Conservation (phyloP, 306 rosid genomes). For the Oemleria cerasiformis region DNA sequence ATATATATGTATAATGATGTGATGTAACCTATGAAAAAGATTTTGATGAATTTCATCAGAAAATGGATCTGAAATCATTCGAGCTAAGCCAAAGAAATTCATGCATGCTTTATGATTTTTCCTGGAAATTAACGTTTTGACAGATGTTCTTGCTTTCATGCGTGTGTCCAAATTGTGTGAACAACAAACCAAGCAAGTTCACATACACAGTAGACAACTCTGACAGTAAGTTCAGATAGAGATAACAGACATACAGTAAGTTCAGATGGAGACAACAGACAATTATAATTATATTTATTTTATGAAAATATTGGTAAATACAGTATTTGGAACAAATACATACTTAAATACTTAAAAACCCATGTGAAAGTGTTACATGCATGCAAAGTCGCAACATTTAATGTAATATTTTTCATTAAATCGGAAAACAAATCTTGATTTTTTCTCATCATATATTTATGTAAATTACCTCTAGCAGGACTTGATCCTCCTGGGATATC, state of each 20-base stretch:
- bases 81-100: conserved; percentile 26
- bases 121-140: not conserved
- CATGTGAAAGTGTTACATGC: not conserved
- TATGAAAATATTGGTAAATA: too few species aligned
- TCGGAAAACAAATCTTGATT: not conserved
- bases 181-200: too few species aligned
- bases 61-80: conserved; percentile 15
- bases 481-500: conserved; percentile 83
- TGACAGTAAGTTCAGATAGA: too few species aligned
- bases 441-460: not conserved
- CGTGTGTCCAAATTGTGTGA: not conserved
- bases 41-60: conserved; percentile 4
- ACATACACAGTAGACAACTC: too few species aligned
- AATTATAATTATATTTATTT: too few species aligned
- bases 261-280: too few species aligned
- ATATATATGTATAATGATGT: too few species aligned
- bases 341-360: not conserved
- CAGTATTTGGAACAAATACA: too few species aligned
- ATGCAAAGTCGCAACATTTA: not conserved
- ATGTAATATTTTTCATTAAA: not conserved
- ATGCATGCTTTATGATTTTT: conserved; percentile 30
- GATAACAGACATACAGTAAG: too few species aligned
- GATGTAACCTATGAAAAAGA: conserved; percentile 18
- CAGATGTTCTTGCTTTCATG: conserved; percentile 11
- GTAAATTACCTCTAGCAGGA: conserved; percentile 51